These are phyloP conservation scores for Rutstroemia sp. DNA, from an alignment of 2,329 filamentous ascomycete genomes.

Conservation along the genomic window DNA sequence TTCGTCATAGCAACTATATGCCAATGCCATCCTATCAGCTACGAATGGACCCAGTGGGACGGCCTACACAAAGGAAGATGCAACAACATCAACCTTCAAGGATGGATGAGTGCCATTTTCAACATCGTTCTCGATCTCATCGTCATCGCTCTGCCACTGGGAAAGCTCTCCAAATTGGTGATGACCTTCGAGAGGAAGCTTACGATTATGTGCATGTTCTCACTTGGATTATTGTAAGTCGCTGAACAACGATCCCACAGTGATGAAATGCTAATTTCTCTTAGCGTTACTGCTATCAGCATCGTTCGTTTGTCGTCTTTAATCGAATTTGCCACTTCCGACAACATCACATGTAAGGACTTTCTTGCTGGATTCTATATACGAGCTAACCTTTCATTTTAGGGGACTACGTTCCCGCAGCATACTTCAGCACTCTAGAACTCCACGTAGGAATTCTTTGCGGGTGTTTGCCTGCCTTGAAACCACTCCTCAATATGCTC, in stretches of 20 bases:
- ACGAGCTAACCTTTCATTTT: not conserved
- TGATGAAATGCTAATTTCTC: not conserved
- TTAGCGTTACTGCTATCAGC: not conserved
- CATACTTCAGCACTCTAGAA: not conserved
- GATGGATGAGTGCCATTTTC: conserved; percentile 42
- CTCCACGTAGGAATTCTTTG: not conserved
- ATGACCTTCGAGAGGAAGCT: conserved; percentile 40
- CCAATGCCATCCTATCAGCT: conserved; percentile 39
- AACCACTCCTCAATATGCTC: not conserved
- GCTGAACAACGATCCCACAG: too few relatives aligned
- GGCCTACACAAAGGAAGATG: conserved; percentile 39
- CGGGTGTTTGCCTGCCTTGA: not conserved
- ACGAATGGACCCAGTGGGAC: conserved; percentile 47
- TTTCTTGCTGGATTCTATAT: not conserved
- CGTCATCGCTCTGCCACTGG: conserved; percentile 44
- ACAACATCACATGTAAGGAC: not conserved
- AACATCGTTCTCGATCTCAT: conserved; percentile 45
- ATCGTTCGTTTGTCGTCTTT: not conserved
- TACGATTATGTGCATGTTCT: conserved; percentile 41
- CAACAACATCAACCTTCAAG: conserved; percentile 40
- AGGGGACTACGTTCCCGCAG: not conserved
- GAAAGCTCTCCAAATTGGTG: conserved; percentile 35
- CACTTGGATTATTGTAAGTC: not conserved
- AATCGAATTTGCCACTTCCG: not conserved
- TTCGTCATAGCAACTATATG: conserved; percentile 6